Evolutionary conservation across 805 yeast genomes (phyloP).

Genomic region (Pichia cabralensis): DNA sequence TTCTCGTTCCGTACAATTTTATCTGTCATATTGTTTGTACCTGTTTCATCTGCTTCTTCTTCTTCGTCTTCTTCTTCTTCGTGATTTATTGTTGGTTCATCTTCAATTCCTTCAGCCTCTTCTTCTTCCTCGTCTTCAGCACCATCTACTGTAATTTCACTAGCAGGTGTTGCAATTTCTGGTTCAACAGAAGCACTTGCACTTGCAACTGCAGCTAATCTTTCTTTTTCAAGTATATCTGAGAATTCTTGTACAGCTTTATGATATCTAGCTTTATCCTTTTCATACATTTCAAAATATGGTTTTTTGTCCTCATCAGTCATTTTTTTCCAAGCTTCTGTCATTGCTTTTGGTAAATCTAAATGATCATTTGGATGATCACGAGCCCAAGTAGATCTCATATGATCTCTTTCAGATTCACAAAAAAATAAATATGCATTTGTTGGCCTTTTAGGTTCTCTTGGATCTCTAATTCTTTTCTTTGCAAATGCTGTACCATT

Average conservation of each 20-base stretch:
- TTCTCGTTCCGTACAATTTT: too few species aligned
- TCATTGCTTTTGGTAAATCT: slow-evolving; percentile 69
- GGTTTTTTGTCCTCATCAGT: slow-evolving; percentile 62
- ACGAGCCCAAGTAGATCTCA: slow-evolving; percentile 48
- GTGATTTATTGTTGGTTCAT: not conserved
- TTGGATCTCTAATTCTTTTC: slow-evolving; percentile 57
- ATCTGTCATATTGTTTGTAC: slow-evolving; percentile 2
- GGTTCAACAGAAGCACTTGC: slow-evolving; percentile 6
- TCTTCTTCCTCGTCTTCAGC: slow-evolving; percentile 3
- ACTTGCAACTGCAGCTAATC: slow-evolving; percentile 4
- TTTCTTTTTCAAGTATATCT: slow-evolving; percentile 17
- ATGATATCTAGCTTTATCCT: slow-evolving; percentile 67
- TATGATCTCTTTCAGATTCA: slow-evolving; percentile 71
- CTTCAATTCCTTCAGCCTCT: not conserved
- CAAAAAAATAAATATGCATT: slow-evolving; percentile 85
- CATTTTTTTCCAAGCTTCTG: slow-evolving; percentile 79
- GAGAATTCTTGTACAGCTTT: slow-evolving; percentile 50
- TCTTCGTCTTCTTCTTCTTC: slow-evolving; percentile 4
- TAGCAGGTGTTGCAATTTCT: not conserved
- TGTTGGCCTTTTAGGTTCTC: slow-evolving; percentile 79
- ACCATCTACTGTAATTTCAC: not conserved
- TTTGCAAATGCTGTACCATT: slow-evolving; percentile 15
- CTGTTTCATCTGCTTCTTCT: not conserved
- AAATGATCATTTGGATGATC: slow-evolving; percentile 38
- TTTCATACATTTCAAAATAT: slow-evolving; percentile 64